Evolutionary conservation across 1,284 basidiomycete genomes (phyloP).

Genomic region (Hemileia vastatrix): DNA sequence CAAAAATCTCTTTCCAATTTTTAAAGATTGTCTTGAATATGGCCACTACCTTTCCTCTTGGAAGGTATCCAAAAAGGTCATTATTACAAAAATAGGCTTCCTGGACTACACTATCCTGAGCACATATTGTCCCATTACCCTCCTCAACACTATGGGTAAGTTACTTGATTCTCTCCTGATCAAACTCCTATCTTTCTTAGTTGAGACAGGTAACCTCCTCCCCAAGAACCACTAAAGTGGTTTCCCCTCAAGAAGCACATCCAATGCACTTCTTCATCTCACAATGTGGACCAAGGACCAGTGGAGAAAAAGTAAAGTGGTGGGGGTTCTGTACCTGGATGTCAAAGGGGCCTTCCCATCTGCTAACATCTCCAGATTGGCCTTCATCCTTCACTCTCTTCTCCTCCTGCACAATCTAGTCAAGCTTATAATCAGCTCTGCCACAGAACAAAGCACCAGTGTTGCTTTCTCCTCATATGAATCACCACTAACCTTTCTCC

Average conservation of each 20-base stretch:
- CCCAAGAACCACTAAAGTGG: background rate
- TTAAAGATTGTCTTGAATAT: too few species aligned
- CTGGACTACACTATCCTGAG: background rate
- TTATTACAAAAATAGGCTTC: background rate
- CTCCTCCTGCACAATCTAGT: too few species aligned
- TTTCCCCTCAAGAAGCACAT: background rate
- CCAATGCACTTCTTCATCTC: background rate
- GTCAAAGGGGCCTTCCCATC: constrained; percentile 12
- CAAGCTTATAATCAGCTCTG: too few species aligned
- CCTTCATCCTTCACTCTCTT: too few species aligned
- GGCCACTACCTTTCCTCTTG: too few species aligned
- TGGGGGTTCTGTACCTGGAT: constrained; percentile 5
- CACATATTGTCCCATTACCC: background rate
- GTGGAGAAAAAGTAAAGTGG: background rate
- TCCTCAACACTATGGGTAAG: background rate
- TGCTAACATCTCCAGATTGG: background rate
- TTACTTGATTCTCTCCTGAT: background rate
- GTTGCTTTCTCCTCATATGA: too few species aligned
- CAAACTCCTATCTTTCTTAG: background rate
- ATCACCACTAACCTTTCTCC: too few species aligned
- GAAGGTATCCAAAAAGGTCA: too few species aligned
- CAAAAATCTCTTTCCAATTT: too few species aligned
- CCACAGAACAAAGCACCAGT: too few species aligned
- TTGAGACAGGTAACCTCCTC: background rate
- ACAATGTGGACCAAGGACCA: background rate